These are phyloP conservation scores for Phytophthora rubi DNA, from an alignment of 352 stramenopile species.

Conservation along the genomic window DNA sequence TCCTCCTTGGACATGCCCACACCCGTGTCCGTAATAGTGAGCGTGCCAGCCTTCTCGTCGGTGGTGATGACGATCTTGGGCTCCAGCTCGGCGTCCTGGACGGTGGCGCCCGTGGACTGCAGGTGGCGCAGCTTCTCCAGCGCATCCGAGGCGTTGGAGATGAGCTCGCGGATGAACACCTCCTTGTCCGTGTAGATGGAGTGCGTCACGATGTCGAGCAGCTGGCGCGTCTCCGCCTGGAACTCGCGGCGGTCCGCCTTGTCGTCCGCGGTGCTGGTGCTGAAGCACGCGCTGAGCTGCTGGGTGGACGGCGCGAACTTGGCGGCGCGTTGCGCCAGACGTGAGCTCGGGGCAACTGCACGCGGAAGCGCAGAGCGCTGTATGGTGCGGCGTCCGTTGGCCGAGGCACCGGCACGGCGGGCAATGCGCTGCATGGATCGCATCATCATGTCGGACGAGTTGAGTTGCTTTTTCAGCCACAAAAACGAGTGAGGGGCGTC, in stretches of 20 bases:
- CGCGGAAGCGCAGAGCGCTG: conserved; percentile 24
- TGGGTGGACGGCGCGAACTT: conserved; percentile 45
- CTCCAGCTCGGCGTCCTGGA: conserved; percentile 87
- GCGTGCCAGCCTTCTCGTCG: conserved; percentile 94
- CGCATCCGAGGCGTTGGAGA: conserved; percentile 99
- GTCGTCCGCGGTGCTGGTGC: conserved; percentile 46
- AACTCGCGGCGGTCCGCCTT: conserved; percentile 90
- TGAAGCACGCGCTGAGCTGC: conserved; percentile 46
- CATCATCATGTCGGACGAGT: conserved; percentile 48
- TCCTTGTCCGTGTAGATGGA: conserved; percentile 99
- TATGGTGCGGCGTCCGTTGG: conserved; percentile 24
- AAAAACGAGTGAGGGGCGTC: conserved; percentile 22
- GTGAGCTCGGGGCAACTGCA: conserved; percentile 1
- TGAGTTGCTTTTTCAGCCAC: conserved; percentile 29
- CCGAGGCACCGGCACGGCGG: conserved; percentile 20
- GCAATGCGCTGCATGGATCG: conserved; percentile 53
- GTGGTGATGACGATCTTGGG: conserved; percentile 98
- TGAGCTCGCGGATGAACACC: conserved; percentile 98
- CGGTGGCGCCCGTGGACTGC: conserved; percentile 70
- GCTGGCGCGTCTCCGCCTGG: conserved; percentile 95
- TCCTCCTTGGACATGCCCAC: conserved; percentile 98
- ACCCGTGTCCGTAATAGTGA: conserved; percentile 98
- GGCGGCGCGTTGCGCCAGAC: conserved; percentile 24
- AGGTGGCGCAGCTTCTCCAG: conserved; percentile 98
- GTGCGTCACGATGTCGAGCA: conserved; percentile 98